Percentiles rank a stretch among this genome's conserved stretches.
Evolutionary conservation across 768 basidiomycete species (phyloP).

Genomic region (Terana coerulea): DNA sequence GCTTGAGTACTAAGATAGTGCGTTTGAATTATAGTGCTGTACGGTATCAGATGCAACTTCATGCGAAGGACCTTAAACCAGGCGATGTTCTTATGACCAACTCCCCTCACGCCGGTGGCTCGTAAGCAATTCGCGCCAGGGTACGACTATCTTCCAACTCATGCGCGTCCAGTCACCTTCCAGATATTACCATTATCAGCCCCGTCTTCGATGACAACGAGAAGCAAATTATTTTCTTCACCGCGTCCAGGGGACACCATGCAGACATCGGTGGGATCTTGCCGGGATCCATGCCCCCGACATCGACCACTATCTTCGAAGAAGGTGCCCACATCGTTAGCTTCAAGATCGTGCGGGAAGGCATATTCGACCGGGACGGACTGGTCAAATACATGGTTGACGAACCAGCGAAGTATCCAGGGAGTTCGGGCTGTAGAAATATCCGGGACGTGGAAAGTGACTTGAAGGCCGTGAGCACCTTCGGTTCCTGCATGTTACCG

Average conservation of each 20-base stretch:
- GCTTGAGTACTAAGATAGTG: too few species aligned
- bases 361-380: slow-evolving; percentile 74
- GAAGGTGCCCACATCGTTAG: slow-evolving; percentile 90
- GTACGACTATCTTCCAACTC: slow-evolving; percentile 4
- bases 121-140: slow-evolving; percentile 45
- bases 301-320: slow-evolving; percentile 85
- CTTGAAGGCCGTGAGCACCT: slow-evolving; percentile 67
- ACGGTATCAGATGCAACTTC: slow-evolving; percentile 81
- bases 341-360: slow-evolving; percentile 86
- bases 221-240: slow-evolving; percentile 84
- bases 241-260: slow-evolving; percentile 91
- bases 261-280: slow-evolving; percentile 92
- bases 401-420: slow-evolving; percentile 75
- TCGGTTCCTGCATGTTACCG: background rate
- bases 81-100: slow-evolving; percentile 95
- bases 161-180: slow-evolving; percentile 51
- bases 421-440: slow-evolving; percentile 84
- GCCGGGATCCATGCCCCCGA: slow-evolving; percentile 95
- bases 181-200: slow-evolving; percentile 91
- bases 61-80: slow-evolving; percentile 69
- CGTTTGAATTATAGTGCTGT: slow-evolving; percentile 54
- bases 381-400: slow-evolving; percentile 79
- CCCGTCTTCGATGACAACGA: slow-evolving; percentile 74
- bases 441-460: slow-evolving; percentile 90
- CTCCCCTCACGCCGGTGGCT: slow-evolving; percentile 84